These are phyloP conservation scores for Fusarium sp. DNA, from an alignment of 2,329 filamentous ascomycete species.

Conservation along the genomic window DNA sequence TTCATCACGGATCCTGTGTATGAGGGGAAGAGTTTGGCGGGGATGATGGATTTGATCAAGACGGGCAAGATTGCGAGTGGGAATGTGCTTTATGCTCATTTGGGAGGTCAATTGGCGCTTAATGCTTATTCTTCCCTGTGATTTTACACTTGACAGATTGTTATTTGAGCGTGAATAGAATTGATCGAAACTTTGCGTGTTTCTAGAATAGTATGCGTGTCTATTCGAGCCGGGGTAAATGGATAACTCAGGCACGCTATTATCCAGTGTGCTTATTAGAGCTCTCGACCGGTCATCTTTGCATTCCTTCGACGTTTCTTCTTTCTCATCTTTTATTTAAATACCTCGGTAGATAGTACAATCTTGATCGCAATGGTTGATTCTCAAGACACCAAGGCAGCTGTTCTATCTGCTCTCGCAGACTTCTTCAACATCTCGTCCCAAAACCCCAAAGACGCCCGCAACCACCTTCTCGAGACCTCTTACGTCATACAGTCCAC, in stretches of 20 bases:
- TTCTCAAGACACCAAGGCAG: not conserved
- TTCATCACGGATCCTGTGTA: conserved; percentile 82
- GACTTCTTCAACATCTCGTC: conserved; percentile 1
- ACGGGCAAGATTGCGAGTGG: conserved; percentile 69
- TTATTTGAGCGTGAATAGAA: conserved; percentile 5
- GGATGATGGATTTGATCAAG: conserved; percentile 74
- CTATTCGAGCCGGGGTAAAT: not conserved
- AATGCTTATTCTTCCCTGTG: conserved; percentile 68
- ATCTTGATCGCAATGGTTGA: not conserved
- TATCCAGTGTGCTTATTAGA: not conserved
- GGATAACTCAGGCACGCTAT: not conserved
- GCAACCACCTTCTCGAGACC: conserved; percentile 3
- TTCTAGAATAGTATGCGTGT: not conserved
- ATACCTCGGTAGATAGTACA: fast-evolving
- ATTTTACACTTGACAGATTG: not conserved
- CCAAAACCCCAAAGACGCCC: not conserved
- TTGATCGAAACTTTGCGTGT: not conserved
- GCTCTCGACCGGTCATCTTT: not conserved
- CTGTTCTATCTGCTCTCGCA: not conserved
- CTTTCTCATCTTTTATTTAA: not conserved
- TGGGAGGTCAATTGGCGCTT: conserved; percentile 75
- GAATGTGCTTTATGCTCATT: conserved; percentile 77
- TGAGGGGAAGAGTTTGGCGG: conserved; percentile 78
- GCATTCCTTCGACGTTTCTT: not conserved
- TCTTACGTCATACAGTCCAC: conserved; percentile 16